Percentiles rank a stretch among this genome's conserved stretches.
These are phyloP conservation scores for Elaeis guineensis DNA, from an alignment of 176 grass and related monocot genomes.

Conservation along the genomic window DNA sequence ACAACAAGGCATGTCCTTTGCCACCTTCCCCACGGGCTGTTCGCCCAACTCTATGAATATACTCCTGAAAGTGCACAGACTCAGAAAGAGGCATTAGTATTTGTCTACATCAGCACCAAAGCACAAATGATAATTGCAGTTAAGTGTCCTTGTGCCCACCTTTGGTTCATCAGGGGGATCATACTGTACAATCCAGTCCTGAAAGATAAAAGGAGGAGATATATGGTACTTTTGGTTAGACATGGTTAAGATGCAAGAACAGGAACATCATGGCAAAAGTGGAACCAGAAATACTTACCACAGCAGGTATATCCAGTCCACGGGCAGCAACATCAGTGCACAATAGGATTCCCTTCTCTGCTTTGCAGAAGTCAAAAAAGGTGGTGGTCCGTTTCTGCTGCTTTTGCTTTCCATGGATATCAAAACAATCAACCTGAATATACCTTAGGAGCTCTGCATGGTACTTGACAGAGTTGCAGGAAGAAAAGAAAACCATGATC, in stretches of 20 bases:
- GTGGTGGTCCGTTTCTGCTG: slow-evolving; percentile 91
- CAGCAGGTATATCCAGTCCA: slow-evolving; percentile 95
- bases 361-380: slow-evolving; percentile 92
- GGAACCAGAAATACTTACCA: slow-evolving; percentile 32
- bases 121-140: slow-evolving; percentile 1
- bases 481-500: slow-evolving; percentile 99
- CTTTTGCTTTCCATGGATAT: slow-evolving; percentile 98
- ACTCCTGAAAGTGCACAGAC: slow-evolving; percentile 55
- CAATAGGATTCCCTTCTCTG: slow-evolving; percentile 78
- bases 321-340: slow-evolving; percentile 94
- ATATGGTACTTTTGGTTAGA: not conserved
- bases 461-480: slow-evolving; percentile 94
- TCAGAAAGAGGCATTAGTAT: slow-evolving; percentile 6
- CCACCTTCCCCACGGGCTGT: slow-evolving; percentile 91
- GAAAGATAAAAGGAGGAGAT: slow-evolving; percentile 2
- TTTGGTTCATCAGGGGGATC: slow-evolving; percentile 97
- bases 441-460: slow-evolving; percentile 77
- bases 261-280: no score
- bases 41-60: slow-evolving; percentile 92
- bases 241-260: no score
- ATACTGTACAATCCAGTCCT: slow-evolving; percentile 99
- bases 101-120: not conserved
- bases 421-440: slow-evolving; percentile 65
- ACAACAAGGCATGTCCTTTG: slow-evolving; percentile 75
- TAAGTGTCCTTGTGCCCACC: slow-evolving; percentile 28